Percentiles rank a stretch among this genome's conserved stretches.
These are phyloP conservation scores for Aspergillus bridgeri DNA, from an alignment of 495 filamentous ascomycete genomes.

Conservation along the genomic window DNA sequence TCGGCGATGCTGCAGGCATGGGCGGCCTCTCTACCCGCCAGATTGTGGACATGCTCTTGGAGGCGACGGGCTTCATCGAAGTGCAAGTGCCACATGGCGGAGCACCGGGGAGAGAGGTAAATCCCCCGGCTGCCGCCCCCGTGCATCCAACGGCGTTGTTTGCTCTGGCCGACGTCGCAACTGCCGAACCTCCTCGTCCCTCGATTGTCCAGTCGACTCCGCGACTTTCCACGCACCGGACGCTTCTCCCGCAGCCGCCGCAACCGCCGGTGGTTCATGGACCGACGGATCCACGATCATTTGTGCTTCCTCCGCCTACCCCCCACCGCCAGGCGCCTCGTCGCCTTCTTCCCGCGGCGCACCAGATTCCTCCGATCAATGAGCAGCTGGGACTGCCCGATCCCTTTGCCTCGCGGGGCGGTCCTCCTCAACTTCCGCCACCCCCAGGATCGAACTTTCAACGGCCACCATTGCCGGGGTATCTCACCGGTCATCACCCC, in stretches of 20 bases:
- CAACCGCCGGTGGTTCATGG: slow-evolving; percentile 28
- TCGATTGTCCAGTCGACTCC: slow-evolving; percentile 26
- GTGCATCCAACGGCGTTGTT: slow-evolving; percentile 23
- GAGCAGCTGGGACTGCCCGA: slow-evolving; percentile 34
- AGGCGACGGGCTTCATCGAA: slow-evolving; percentile 21
- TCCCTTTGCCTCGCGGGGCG: slow-evolving; percentile 31
- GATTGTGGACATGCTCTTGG: slow-evolving; percentile 21
- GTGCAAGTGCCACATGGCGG: slow-evolving; percentile 13
- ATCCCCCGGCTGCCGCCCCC: slow-evolving; percentile 10
- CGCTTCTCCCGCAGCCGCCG: slow-evolving; percentile 30
- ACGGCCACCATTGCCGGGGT: slow-evolving; percentile 32
- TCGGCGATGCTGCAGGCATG: slow-evolving; percentile 20
- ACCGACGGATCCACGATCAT: slow-evolving; percentile 37
- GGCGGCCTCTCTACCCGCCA: slow-evolving; percentile 16
- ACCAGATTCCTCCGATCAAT: slow-evolving; percentile 26
- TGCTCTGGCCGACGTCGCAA: slow-evolving; percentile 35
- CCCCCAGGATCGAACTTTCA: slow-evolving; percentile 41
- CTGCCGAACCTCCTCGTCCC: slow-evolving; percentile 22
- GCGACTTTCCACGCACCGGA: slow-evolving; percentile 23
- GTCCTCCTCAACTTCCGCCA: slow-evolving; percentile 40
- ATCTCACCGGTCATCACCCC: slow-evolving; percentile 23
- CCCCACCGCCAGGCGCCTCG: slow-evolving; percentile 34
- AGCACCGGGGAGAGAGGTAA: slow-evolving; percentile 7
- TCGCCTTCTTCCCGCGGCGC: slow-evolving; percentile 38
- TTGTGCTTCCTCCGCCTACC: slow-evolving; percentile 38